phyloP scores from a whole-genome alignment of 257 asterid species.

The Paulownia fortunei region DNA sequence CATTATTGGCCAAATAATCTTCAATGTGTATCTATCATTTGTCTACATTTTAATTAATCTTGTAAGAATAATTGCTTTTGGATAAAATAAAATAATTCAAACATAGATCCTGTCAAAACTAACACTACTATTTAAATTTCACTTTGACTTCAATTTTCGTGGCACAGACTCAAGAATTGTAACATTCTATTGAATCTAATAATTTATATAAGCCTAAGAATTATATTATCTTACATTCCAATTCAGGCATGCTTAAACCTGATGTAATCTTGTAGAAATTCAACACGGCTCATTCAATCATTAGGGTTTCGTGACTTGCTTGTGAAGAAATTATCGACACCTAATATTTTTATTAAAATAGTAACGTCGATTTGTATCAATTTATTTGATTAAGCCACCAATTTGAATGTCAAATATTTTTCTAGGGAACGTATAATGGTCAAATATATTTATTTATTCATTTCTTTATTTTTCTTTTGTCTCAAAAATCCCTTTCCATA shows the following conservation, averaged over 20 bases:
- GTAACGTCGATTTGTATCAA: background rate
- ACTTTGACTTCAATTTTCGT: background rate
- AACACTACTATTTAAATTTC: background rate
- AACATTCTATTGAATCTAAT: too few species aligned
- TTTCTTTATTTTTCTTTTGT: background rate
- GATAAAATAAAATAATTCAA: too few species aligned
- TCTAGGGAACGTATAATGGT: too few species aligned
- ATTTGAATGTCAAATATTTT: too few species aligned
- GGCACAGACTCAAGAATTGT: too few species aligned
- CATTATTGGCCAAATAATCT: too few species aligned
- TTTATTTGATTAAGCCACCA: background rate
- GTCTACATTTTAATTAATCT: too few species aligned
- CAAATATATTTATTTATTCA: background rate
- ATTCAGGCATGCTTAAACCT: conserved; percentile 37
- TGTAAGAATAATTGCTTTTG: too few species aligned
- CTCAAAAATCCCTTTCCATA: background rate
- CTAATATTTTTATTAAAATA: background rate
- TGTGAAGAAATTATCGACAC: conserved; percentile 31
- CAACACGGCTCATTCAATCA: conserved; percentile 42
- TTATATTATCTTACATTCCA: conserved; percentile 24
- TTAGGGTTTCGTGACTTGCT: conserved; percentile 35
- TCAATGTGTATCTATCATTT: background rate
- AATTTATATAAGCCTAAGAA: too few species aligned
- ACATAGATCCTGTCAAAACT: background rate
- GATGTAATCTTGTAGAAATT: conserved; percentile 30